Evolutionary conservation across 768 basidiomycete species (phyloP).

Genomic region (Boletus speciosus): DNA sequence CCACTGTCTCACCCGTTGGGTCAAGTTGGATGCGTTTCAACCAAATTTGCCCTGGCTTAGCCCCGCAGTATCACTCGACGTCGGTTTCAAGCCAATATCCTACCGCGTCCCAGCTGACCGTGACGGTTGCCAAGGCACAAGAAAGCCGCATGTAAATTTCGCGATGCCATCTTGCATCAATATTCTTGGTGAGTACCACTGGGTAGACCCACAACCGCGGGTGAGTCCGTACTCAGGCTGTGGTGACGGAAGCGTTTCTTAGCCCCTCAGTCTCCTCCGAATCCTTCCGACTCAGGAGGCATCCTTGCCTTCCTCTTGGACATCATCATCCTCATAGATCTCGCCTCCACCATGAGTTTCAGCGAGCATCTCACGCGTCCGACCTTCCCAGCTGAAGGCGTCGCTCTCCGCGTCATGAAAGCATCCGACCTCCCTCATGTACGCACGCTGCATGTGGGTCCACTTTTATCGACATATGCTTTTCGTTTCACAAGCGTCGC

Average conservation of each 20-base stretch:
- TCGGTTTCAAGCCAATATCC: neutral
- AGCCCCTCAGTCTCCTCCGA: slow-evolving; percentile 9
- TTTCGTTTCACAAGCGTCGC: slow-evolving; percentile 1
- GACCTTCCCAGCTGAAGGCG: neutral
- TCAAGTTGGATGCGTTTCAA: no score
- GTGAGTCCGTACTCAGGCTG: neutral
- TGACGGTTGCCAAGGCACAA: neutral
- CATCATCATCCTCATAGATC: neutral
- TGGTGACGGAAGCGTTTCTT: neutral
- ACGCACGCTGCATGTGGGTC: slow-evolving; percentile 25
- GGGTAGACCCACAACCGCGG: neutral
- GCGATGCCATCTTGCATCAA: neutral
- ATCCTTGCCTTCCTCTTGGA: neutral
- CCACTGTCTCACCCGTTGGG: no score
- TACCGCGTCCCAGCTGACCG: neutral
- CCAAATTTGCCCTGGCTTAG: no score
- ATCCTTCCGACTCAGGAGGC: slow-evolving; percentile 11
- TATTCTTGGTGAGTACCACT: neutral
- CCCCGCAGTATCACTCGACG: no score
- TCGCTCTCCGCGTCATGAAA: slow-evolving; percentile 27
- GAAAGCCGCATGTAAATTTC: neutral
- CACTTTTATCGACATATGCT: neutral
- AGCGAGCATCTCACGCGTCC: neutral
- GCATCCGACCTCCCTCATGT: slow-evolving; percentile 28
- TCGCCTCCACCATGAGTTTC: slow-evolving; percentile 8